phyloP scores from a whole-genome alignment of 148 eudicot genomes.

The Euryodendron excelsum region DNA sequence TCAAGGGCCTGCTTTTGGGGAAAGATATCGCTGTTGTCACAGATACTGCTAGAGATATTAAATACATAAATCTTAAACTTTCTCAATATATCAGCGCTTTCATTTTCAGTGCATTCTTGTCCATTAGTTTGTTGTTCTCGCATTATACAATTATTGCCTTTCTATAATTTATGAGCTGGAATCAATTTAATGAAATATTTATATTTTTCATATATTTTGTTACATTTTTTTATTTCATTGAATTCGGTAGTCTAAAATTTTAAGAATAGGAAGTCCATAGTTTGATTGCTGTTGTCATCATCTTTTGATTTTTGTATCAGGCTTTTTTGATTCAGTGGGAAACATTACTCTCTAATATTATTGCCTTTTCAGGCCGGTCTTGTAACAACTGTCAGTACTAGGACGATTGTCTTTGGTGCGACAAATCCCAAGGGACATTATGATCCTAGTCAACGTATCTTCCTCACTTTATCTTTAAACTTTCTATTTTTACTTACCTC shows the following conservation, averaged over 20 bases:
- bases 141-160: too few species aligned
- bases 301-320: not conserved
- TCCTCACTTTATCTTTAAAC: conserved; percentile 3
- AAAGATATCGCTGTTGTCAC: too few species aligned
- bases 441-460: conserved; percentile 75
- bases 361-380: conserved; percentile 68
- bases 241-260: not conserved
- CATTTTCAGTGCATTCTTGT: too few species aligned
- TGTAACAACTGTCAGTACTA: conserved; percentile 88
- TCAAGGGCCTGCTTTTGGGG: too few species aligned
- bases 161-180: not conserved
- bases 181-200: not conserved
- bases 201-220: too few species aligned
- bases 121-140: too few species aligned
- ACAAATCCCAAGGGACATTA: conserved; percentile 99
- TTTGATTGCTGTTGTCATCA: not conserved
- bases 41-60: too few species aligned
- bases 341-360: conserved; percentile 12
- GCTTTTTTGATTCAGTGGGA: not conserved
- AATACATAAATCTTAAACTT: too few species aligned
- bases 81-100: too few species aligned
- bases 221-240: not conserved
- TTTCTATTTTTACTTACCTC: not conserved
- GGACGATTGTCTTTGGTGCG: conserved; percentile 92
- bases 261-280: not conserved